Base-by-base conservation (phyloP, 1,139 yeast genomes). In the Scheffersomyces quercinus region DNA sequence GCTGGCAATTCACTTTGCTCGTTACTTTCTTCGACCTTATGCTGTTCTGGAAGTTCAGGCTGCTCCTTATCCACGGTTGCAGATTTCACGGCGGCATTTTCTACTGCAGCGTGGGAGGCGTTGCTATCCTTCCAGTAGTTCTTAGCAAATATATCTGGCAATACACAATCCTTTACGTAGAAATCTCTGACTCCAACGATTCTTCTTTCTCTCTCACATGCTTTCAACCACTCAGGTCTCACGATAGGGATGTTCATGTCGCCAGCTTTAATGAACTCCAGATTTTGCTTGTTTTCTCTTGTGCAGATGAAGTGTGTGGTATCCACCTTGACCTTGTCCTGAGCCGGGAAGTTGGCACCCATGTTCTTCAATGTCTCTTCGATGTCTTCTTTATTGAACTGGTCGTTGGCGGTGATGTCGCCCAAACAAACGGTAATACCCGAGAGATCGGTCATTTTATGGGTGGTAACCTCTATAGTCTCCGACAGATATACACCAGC, bases 181-280 rank as follows among this genome's bases (percentile, higher is more conserved):
- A 85, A 88, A 50, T 89, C 90, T 55, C 96, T 78, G 11, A 95
- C 99, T 28, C 98, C 97, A 35, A 91, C 96, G 47, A 93, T 82
- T 57, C 97, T 72, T 54, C 95, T 80, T 58, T 91, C 98, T 39
- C 79, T 67, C 57, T 89, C 96, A 70, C 99, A 93, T 0, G 97
- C 97, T 65, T 88, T 85, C 46, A 93, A 73, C 98, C 98, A 93
- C 62, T 93, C 98, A 0, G 99, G 99, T 62, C 97, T 80, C 26
- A 93, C 93, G 36, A 93, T 81, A 3, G 99, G 99, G 46, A 93
- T 90, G 61, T 91, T 93, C 75, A 83, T 79, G 47, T 86, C 91
- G 49, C 80, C 77, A 1, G 99, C 99, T 61, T 83, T 85, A 51
- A 83, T 73, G 70, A 75, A 88, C 58, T 86, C 89, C 2, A 78